phyloP scores from a whole-genome alignment of 495 filamentous ascomycete species.

The Trichocladium uniseriatum region DNA sequence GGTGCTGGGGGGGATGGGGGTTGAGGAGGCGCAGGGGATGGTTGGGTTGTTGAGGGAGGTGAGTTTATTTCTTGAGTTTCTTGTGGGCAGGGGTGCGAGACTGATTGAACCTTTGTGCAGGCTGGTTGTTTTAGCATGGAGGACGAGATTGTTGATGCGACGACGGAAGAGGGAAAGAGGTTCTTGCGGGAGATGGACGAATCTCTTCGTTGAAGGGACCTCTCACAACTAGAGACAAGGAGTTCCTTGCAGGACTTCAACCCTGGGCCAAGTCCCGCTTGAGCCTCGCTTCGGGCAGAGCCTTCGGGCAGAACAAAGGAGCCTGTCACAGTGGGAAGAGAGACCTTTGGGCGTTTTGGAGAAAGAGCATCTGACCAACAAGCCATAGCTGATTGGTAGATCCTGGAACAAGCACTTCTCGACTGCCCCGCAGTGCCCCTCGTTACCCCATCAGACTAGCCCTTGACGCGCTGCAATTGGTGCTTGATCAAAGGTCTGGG shows the following conservation, averaged over 20 bases:
- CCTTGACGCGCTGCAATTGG: no score
- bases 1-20: slow-evolving; percentile 79
- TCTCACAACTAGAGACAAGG: no score
- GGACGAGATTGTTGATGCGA: slow-evolving; percentile 87
- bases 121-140: slow-evolving; percentile 88
- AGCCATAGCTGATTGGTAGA: neutral
- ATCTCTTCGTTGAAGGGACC: no score
- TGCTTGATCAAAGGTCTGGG: no score
- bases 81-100: neutral
- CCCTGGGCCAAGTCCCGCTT: no score
- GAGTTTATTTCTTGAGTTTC: slow-evolving; percentile 11
- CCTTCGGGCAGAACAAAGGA: no score
- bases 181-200: no score
- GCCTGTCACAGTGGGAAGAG: no score
- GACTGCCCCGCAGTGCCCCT: neutral
- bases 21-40: slow-evolving; percentile 84
- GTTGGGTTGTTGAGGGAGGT: slow-evolving; percentile 75
- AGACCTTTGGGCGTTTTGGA: no score
- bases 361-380: neutral
- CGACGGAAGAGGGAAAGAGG: slow-evolving; percentile 83
- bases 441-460: neutral
- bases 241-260: no score
- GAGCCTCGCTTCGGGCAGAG: no score
- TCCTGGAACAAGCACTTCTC: neutral
- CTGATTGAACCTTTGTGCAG: slow-evolving; percentile 24